Base-by-base conservation (phyloP, 83 land plant species). In the Thuja plicata region DNA sequence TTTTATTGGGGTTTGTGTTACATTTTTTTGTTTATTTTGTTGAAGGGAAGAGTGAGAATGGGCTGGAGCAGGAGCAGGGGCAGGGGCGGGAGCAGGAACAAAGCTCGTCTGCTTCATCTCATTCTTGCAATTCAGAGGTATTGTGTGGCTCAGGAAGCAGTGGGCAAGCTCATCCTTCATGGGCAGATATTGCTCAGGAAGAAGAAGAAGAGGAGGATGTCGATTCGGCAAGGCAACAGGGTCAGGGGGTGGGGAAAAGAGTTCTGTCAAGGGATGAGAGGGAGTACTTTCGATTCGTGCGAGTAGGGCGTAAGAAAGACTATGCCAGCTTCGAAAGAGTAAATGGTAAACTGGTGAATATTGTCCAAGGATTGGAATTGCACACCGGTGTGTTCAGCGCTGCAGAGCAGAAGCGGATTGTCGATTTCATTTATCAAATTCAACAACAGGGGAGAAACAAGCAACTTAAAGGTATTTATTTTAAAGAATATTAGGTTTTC, bases 361-460 rank as follows among this genome's bases (percentile, higher is more conserved):
- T 98, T 27, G 88, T 94, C 11, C 91, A 96, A 62, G 99, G 99
- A 5, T 91, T 98, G 60, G 99, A 98, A 89, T 95, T 98, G 2
- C 99, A 98, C 70, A 89, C 89, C 5, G 93, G 97, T n/a, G 93
- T 98, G 8, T 97, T 98, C 86, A 95, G 93, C 90, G 94, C 93
- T 13, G 95, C 88, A 8, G 99, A 98, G 79, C 99, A 98, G 92
- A 90, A 91, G 88, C 92, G 94, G 88, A 93, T 98, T 10, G 94
- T 97, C 17, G 94, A 93, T 60, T 89, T 88, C 83, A 92, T 97
- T 16, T 90, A 95, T 88, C 89, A 89, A 27, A 90, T 97, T 55
- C 95, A 94, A 88, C 92, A 91, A 73, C 89, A 70, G 89, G 99
- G 99, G 50, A 92, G 91, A 43, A 91, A 90, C 12, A 91, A 93